These are phyloP conservation scores for Agaricus blazei DNA, from an alignment of 768 basidiomycete genomes.

Conservation along the genomic window DNA sequence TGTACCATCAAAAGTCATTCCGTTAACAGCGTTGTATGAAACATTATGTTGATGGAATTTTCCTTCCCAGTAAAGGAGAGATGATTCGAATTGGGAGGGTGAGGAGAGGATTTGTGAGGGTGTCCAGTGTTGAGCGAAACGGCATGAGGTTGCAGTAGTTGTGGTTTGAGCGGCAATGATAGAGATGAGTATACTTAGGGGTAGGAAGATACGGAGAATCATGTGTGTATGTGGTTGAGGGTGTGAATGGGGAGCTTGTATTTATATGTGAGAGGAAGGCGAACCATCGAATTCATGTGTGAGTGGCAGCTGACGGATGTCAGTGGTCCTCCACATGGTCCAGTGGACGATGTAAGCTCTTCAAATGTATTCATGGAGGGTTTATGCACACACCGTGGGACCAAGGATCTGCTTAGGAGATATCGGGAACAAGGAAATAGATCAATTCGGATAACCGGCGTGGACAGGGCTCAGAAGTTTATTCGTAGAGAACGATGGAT, in stretches of 20 bases:
- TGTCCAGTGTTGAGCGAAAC: slow-evolving; percentile 7
- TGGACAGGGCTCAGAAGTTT: too few relatives aligned
- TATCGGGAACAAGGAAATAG: too few relatives aligned
- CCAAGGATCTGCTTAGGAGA: too few relatives aligned
- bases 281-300: not conserved
- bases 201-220: not conserved
- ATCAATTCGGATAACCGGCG: too few relatives aligned
- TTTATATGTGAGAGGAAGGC: not conserved
- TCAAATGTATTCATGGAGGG: too few relatives aligned
- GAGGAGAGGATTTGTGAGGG: not conserved
- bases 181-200: not conserved
- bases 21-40: slow-evolving; percentile 19
- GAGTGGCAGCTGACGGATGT: not conserved
- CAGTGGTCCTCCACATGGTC: not conserved
- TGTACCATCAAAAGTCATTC: slow-evolving; percentile 21
- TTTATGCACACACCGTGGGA: too few relatives aligned
- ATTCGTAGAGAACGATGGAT: too few relatives aligned
- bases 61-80: slow-evolving; percentile 19
- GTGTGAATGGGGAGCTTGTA: not conserved
- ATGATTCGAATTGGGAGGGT: slow-evolving; percentile 13
- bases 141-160: not conserved
- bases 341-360: not conserved
- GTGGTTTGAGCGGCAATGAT: not conserved
- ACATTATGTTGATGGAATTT: slow-evolving; percentile 21
- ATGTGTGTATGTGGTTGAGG: not conserved